Evolutionary conservation across 2,329 filamentous ascomycete species (phyloP), one percentile per base, ranked within the genome.

Genomic region (Fonsecaea pugnacius): DNA sequence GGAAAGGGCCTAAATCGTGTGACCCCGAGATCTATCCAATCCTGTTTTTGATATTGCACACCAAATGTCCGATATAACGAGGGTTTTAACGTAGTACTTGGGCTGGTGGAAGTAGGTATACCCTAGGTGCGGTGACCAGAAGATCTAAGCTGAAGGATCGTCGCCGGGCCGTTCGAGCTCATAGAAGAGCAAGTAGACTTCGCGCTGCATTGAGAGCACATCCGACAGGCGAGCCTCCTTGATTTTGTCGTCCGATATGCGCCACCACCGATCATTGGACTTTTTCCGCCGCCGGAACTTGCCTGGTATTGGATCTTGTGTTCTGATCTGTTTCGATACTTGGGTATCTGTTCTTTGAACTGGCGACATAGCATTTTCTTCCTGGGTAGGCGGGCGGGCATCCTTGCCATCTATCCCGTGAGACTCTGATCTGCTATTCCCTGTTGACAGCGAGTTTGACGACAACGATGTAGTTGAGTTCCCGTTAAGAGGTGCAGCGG

Each of bases 121-220:
- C 43, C 16, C 18, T 10, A 18, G 27, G 27, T 30, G 27, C 12
- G 27, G 33, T 53, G 30, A 27, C 27, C 27, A 32, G 30, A 14
- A 14, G 16, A 4, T 14, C 62, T 55, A 69, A 35, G 50, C 55
- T 14, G 40, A 21, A 51, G 58, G 50, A 62, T 72, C 70, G 55
- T 72, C 71, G 3, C 70, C 70, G 10, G 73, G 71, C 70, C 82
- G 82, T 69, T 94, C 90, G 71, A 96, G 80, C 80, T 98, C 94
- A 77, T 99, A 99, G 76, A 99, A 99, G 58, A 99, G 78, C 74
- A 99, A 80, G 76, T 99, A 99, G 0, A 98, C 94, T 77, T 99
- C 95, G 72, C 89, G 89, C 78, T 97, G 92, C 92, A 97, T 96
- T 7, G 88, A 87, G 63, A 99, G 77, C 6, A 99, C 92, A 71